These are phyloP conservation scores for Castanea sativa DNA, from an alignment of 306 rosid genomes.

Conservation along the genomic window DNA sequence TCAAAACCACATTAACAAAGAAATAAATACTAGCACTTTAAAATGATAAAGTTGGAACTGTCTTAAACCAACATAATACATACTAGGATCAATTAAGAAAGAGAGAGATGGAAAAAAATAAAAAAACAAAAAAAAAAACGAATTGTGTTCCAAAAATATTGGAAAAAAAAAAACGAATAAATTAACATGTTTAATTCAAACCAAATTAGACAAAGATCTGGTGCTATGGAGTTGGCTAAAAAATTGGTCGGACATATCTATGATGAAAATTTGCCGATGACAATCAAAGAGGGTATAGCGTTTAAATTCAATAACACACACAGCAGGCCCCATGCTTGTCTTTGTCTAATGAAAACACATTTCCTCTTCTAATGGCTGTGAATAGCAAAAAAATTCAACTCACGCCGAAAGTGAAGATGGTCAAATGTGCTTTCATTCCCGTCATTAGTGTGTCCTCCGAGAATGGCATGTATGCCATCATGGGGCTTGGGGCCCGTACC, in stretches of 20 bases:
- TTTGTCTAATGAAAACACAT: conserved; percentile 16
- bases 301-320: not conserved
- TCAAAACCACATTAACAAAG: too few relatives aligned
- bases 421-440: conserved; percentile 66
- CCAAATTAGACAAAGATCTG: conserved; percentile 30
- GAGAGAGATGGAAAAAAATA: not conserved
- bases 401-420: conserved; percentile 57
- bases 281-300: not conserved
- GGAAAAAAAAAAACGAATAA: not conserved
- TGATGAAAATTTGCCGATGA: conserved; percentile 22
- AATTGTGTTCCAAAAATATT: conserved; percentile 14
- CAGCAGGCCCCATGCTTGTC: conserved; percentile 12
- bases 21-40: too few relatives aligned
- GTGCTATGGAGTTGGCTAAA: not conserved
- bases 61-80: too few relatives aligned
- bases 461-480: conserved; percentile 70
- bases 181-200: not conserved
- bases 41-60: too few relatives aligned
- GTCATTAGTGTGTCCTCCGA: conserved; percentile 54
- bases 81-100: not conserved
- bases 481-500: conserved; percentile 50
- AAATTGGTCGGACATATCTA: not conserved
- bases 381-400: conserved; percentile 10
- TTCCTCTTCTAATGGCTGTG: conserved; percentile 15
- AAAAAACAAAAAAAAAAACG: not conserved